These are phyloP conservation scores for Cubamyces sp. DNA, from an alignment of 768 basidiomycete species.

Conservation along the genomic window DNA sequence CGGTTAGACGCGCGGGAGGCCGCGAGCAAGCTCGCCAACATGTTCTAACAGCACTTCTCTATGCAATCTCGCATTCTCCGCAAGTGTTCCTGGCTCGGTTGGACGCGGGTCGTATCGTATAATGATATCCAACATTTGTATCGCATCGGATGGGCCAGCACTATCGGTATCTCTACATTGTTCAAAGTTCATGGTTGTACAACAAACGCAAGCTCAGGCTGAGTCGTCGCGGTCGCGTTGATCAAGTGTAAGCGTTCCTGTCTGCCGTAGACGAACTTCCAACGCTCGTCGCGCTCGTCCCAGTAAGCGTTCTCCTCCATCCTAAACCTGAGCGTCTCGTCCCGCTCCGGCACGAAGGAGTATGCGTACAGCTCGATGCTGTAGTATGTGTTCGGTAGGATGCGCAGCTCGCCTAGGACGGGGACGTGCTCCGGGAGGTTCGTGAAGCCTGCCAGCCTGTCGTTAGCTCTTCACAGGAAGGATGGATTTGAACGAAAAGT, in stretches of 20 bases:
- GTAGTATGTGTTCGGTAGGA: constrained; percentile 55
- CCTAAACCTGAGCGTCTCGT: constrained; percentile 49
- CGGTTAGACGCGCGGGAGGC: constrained; percentile 84
- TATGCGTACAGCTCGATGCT: constrained; percentile 57
- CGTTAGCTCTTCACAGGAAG: neutral
- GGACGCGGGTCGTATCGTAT: neutral
- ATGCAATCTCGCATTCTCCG: neutral
- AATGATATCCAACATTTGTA: constrained; percentile 1
- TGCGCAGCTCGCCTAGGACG: constrained; percentile 49
- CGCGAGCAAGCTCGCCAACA: constrained; percentile 88
- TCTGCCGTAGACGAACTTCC: constrained; percentile 54
- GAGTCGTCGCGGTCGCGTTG: constrained; percentile 23
- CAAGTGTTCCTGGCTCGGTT: neutral
- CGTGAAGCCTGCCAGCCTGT: constrained; percentile 42
- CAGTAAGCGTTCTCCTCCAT: constrained; percentile 51
- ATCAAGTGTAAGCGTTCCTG: constrained; percentile 54
- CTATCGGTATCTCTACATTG: neutral
- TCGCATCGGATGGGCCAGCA: neutral
- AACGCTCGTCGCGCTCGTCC: constrained; percentile 41
- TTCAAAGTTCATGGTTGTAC: constrained; percentile 14
- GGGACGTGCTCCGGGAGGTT: constrained; percentile 51
- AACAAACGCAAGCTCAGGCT: neutral
- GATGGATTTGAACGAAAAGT: neutral
- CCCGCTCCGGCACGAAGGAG: constrained; percentile 52
- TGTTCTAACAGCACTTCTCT: constrained; percentile 54